Conservation (phyloP, 2,329 filamentous ascomycete species). For the Fusarium kyushuense region DNA sequence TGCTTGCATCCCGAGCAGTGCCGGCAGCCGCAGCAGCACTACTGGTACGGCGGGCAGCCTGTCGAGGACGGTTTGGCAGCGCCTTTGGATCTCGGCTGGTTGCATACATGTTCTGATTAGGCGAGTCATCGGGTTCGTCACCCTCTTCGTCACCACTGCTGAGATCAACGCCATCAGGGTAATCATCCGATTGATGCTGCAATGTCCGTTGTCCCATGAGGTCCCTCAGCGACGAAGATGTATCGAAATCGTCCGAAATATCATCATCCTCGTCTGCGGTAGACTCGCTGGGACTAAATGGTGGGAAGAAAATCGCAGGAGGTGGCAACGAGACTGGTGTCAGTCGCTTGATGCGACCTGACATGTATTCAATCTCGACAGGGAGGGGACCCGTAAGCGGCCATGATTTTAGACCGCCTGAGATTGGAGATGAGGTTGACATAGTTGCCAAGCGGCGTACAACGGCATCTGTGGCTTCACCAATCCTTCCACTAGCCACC, state of each 20-base stretch:
- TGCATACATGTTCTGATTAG: slow-evolving; percentile 51
- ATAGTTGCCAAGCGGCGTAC: slow-evolving; percentile 57
- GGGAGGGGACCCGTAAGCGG: slow-evolving; percentile 5
- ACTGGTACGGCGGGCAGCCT: slow-evolving; percentile 41
- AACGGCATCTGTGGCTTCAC: slow-evolving; percentile 56
- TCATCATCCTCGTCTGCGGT: slow-evolving; percentile 50
- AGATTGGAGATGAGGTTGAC: slow-evolving; percentile 55
- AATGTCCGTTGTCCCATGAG: slow-evolving; percentile 53
- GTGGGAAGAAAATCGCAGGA: slow-evolving; percentile 64
- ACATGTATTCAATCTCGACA: slow-evolving; percentile 61
- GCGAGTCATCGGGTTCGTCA: slow-evolving; percentile 55
- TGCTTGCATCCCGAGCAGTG: slow-evolving; percentile 49
- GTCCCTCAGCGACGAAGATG: slow-evolving; percentile 48
- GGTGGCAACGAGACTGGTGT: slow-evolving; percentile 64
- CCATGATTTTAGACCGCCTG: slow-evolving; percentile 4
- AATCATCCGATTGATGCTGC: slow-evolving; percentile 57
- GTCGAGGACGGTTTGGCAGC: slow-evolving; percentile 36
- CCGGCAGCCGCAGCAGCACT: slow-evolving; percentile 53
- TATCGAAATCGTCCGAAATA: slow-evolving; percentile 48
- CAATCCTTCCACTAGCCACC: slow-evolving; percentile 31
- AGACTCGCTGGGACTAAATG: slow-evolving; percentile 58
- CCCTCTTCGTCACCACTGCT: slow-evolving; percentile 59
- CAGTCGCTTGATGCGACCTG: slow-evolving; percentile 57
- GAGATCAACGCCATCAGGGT: slow-evolving; percentile 56
- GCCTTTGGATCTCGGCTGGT: slow-evolving; percentile 32